These are phyloP conservation scores for Myxozyma mucilagina DNA, from an alignment of 805 yeast genomes.

Conservation along the genomic window DNA sequence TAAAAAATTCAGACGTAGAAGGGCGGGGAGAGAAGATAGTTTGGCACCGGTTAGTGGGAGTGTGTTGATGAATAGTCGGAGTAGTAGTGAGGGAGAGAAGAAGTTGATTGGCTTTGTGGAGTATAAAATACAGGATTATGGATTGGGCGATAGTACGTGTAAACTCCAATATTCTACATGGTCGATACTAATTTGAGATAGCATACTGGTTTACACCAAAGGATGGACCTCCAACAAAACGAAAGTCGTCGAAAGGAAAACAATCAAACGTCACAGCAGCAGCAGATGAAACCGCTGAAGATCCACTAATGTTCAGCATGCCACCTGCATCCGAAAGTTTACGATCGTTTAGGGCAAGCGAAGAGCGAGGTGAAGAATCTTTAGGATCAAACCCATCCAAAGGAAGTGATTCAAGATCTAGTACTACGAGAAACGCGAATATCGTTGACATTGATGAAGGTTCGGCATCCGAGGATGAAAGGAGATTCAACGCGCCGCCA, in stretches of 20 bases:
- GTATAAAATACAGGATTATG: slow-evolving; percentile 19
- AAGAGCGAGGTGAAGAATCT: not conserved
- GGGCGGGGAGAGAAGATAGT: not conserved
- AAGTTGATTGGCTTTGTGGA: slow-evolving; percentile 10
- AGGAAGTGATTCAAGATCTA: not conserved
- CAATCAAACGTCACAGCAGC: not conserved
- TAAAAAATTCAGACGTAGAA: slow-evolving; percentile 13
- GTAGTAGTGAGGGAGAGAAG: not conserved
- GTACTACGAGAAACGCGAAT: not conserved
- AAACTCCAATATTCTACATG: not conserved
- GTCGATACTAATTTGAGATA: not conserved
- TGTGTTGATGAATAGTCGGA: not conserved
- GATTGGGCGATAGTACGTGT: slow-evolving; percentile 27
- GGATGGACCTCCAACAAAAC: not conserved
- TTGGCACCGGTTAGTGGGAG: not conserved
- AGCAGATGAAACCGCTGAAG: slow-evolving; percentile 1
- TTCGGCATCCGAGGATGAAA: not conserved
- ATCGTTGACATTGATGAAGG: not conserved
- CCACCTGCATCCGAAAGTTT: not conserved
- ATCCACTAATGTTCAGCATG: slow-evolving; percentile 11
- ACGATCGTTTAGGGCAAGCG: not conserved
- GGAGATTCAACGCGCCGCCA: not conserved
- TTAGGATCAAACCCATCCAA: not conserved
- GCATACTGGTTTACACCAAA: slow-evolving; percentile 19
- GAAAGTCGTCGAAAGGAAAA: not conserved